phyloP scores from a whole-genome alignment of 1,284 basidiomycete genomes.

The Sparassis latifolia region DNA sequence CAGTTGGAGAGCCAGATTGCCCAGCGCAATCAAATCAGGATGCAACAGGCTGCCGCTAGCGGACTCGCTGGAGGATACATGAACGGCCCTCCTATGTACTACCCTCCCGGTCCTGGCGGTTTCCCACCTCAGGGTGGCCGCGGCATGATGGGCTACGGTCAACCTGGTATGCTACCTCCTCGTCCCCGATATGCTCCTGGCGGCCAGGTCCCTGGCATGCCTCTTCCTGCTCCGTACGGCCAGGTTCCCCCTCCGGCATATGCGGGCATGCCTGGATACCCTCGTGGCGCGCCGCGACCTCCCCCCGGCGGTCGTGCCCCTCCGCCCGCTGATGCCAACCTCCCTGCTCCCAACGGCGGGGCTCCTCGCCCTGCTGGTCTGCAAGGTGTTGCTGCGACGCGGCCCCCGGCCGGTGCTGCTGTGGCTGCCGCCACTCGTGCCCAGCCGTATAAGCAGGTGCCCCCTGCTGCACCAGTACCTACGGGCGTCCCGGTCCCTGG shows the following conservation, averaged over 20 bases:
- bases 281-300: conserved; percentile 41
- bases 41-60: conserved; percentile 88
- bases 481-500: conserved; percentile 33
- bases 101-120: conserved; percentile 74
- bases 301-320: conserved; percentile 30
- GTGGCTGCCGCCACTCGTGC: conserved; percentile 30
- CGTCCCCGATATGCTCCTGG: conserved; percentile 79
- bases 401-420: conserved; percentile 40
- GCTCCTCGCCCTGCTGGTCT: conserved; percentile 42
- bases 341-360: conserved; percentile 42
- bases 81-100: conserved; percentile 77
- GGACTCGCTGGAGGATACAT: conserved; percentile 81
- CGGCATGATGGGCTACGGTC: conserved; percentile 78
- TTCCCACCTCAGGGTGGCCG: conserved; percentile 77
- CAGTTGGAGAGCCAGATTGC: conserved; percentile 98
- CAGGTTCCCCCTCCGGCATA: conserved; percentile 65
- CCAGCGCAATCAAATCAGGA: conserved; percentile 91
- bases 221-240: conserved; percentile 63
- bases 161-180: conserved; percentile 82
- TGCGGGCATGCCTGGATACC: conserved; percentile 59
- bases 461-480: conserved; percentile 31
- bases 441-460: conserved; percentile 22
- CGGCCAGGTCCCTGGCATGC: conserved; percentile 72
- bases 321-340: conserved; percentile 52
- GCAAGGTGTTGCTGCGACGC: conserved; percentile 36